Conservation (phyloP, 805 yeast species). For the Pichia scutulata region DNA sequence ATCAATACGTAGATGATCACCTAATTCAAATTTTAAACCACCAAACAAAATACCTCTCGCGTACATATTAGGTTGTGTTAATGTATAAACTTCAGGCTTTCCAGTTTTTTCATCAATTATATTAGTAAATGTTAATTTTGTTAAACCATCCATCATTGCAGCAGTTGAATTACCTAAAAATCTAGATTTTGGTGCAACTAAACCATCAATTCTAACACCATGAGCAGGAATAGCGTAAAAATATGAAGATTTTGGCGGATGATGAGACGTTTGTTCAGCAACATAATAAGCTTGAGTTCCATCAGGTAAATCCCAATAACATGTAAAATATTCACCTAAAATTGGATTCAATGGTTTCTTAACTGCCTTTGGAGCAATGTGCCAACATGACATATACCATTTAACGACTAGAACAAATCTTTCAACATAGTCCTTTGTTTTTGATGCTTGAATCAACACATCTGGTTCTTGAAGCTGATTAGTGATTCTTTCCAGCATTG, state of each 20-base stretch:
- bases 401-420: constrained; percentile 69
- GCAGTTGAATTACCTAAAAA: constrained; percentile 96
- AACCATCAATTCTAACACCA: constrained; percentile 81
- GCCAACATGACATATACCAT: constrained; percentile 97
- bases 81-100: constrained; percentile 59
- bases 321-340: constrained; percentile 80
- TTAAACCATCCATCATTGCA: constrained; percentile 91
- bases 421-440: constrained; percentile 46
- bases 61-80: constrained; percentile 94
- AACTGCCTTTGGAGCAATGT: constrained; percentile 96
- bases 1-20: constrained; percentile 79
- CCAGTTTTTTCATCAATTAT: constrained; percentile 37
- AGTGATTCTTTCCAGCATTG: constrained; percentile 93
- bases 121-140: constrained; percentile 61
- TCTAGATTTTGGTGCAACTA: constrained; percentile 76
- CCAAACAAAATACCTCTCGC: constrained; percentile 93
- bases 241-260: constrained; percentile 96
- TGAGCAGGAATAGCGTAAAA: constrained; percentile 79
- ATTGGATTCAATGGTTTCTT: constrained; percentile 96
- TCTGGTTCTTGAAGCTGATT: constrained; percentile 80
- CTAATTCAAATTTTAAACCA: constrained; percentile 79
- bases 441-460: constrained; percentile 62
- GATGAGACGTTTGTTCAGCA: constrained; percentile 94
- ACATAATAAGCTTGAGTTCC: constrained; percentile 69
- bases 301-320: constrained; percentile 84